Base-by-base conservation (phyloP, 2,329 filamentous ascomycete genomes). In the Diaporthe vaccinii region DNA sequence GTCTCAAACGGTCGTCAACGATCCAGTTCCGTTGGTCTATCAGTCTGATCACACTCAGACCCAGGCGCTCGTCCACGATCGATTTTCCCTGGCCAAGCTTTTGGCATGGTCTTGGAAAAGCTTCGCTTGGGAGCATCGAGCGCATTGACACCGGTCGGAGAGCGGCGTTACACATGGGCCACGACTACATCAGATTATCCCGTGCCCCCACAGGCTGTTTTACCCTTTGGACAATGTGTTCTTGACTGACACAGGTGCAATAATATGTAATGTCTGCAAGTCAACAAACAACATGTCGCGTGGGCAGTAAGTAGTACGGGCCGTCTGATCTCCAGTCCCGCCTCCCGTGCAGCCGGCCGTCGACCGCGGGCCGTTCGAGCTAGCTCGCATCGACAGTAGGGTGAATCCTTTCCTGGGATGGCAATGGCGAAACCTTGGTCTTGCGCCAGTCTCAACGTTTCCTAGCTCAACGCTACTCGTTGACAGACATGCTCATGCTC, bases 101-200 rank as follows among this genome's bases (percentile, higher is more conserved):
- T 75, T 53, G 53, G 39, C 28, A 46, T 44, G 51, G 59, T 46
- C 51, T 75, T 58, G 74, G 41, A 73, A 75, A 75, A 73, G 69
- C 69, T 72, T 68, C 74, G 51, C 57, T 55, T 55, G 14, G 22
- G 20, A 8, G 61, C 41, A 67, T 46, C 61, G 41, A 36, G 65
- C 34, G 65, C 65, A 55, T 55, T 69, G 65, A 69, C 65, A 8
- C 17, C 49, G n/a, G 49, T 31, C 53, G 53, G 44, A 41, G 65
- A 14, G 22, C 31, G 31, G 65, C 65, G 49, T 53, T 55, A 55
- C 49, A 69, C 15, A 28, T 22, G 14, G 58, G 49, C 31, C 4
- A 31, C 51, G n/a, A 36, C 31, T 55, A 49, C 65, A 28, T 69
- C 65, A 31, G 65, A 69, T 36, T 53, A 20, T 51, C 65, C 17